Evolutionary conservation across 345 rosid genomes (phyloP).

Genomic region (Camelina laxa): DNA sequence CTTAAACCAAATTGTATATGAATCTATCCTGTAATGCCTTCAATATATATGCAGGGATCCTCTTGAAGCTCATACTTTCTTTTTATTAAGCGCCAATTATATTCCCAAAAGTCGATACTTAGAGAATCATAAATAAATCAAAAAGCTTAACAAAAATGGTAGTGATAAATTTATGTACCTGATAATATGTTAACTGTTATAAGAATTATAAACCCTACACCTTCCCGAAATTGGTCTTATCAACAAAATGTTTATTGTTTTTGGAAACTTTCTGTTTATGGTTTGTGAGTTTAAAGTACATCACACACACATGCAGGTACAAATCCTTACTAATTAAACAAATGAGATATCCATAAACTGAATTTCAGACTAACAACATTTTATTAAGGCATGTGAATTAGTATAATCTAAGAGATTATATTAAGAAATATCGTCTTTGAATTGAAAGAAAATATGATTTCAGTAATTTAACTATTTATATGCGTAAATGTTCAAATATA

Average conservation of each 20-base stretch:
- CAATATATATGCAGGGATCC: neutral
- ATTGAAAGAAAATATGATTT: too few relatives aligned
- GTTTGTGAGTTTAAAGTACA: too few relatives aligned
- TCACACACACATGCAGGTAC: too few relatives aligned
- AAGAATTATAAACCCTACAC: neutral
- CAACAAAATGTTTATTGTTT: too few relatives aligned
- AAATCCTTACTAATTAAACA: too few relatives aligned
- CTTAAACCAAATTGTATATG: neutral
- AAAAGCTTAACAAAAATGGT: neutral
- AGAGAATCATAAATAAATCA: neutral
- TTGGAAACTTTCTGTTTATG: too few relatives aligned
- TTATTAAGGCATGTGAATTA: too few relatives aligned
- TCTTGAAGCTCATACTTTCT: neutral
- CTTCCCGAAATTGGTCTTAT: neutral
- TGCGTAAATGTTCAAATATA: conserved; percentile 10
- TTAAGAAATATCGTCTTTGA: too few relatives aligned
- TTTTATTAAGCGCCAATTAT: neutral
- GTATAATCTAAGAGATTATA: too few relatives aligned
- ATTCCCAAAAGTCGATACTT: neutral
- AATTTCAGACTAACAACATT: too few relatives aligned
- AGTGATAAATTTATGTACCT: neutral
- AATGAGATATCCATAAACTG: too few relatives aligned
- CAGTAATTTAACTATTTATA: neutral
- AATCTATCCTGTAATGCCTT: neutral
- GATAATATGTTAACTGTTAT: too few relatives aligned